Base-by-base conservation (phyloP, 1,284 basidiomycete species). In the Afroboletus lepidellus region DNA sequence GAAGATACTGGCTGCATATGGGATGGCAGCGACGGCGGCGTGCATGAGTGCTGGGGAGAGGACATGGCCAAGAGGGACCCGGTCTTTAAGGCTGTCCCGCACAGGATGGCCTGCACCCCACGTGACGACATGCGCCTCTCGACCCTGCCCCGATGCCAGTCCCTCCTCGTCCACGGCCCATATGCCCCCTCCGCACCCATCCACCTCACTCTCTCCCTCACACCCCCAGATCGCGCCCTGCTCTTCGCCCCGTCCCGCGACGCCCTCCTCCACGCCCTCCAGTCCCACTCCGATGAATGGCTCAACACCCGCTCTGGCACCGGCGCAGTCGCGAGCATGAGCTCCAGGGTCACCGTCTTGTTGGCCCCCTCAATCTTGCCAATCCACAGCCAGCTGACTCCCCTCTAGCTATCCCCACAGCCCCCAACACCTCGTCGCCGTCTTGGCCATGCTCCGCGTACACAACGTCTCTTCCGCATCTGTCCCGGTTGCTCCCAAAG, bases 371-470 rank as follows among this genome's bases (percentile, higher is more conserved):
- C 47, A 43, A 57, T 57, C 43, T 34, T 32, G 37, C 41, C 56
- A 8, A 15, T 41, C 25, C 41, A 33, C 46, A 50, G 55, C 49
- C 53, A 30, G 45, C 34, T 53, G 46, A 49, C 50, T 49, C 42
- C 50, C 59, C 48, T 48, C 47, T 59, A 90, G 88, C 57, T 90
- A 89, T 65, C 84, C 87, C 8, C 77, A 80, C 13, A 81, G 78
- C 8, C 74, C 81, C 16, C 70, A 76, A 8, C 85, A 89, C 61
- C 70, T 88, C 27, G 71, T 74, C 8, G 68, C 82, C 15, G 60
- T 84, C 7, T 69, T 90, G 42, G 78, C 82, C 5, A 73, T 77
- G 66, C 73, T 86, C 42, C 76, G 74, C 57, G 66, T 72, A 12
- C 59, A 72, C 5, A 52, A 63, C 18, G 46, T 24, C 23, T 53